Conservation (phyloP, 1,139 yeast genomes). For the Blastobotrys elegans region DNA sequence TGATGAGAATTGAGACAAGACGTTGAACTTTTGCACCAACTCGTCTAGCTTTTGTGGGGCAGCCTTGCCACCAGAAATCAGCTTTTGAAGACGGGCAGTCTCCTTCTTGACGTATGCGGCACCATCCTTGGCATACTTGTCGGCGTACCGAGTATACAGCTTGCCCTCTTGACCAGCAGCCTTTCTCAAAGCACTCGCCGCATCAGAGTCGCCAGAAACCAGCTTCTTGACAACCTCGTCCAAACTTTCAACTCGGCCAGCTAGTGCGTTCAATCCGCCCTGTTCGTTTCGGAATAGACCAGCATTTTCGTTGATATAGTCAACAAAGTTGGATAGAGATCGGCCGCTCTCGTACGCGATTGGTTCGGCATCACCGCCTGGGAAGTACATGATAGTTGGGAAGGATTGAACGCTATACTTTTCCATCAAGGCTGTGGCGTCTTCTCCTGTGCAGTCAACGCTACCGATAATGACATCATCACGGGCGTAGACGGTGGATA, state of each 20-base stretch:
- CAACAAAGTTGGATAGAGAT: constrained; percentile 41
- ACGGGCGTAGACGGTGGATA: constrained; percentile 46
- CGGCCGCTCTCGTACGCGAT: constrained; percentile 45
- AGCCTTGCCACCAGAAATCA: constrained; percentile 38
- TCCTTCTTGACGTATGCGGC: constrained; percentile 48
- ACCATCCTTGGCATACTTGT: constrained; percentile 47
- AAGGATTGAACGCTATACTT: constrained; percentile 43
- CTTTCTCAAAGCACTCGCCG: constrained; percentile 22
- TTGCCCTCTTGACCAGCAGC: constrained; percentile 28
- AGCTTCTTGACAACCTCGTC: constrained; percentile 33
- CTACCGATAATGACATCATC: constrained; percentile 47
- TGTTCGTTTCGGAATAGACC: constrained; percentile 49
- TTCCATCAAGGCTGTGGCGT: constrained; percentile 40
- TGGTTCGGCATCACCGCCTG: constrained; percentile 35
- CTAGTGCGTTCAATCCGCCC: constrained; percentile 48
- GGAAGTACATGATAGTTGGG: constrained; percentile 53
- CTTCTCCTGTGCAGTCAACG: constrained; percentile 45
- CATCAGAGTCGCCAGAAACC: constrained; percentile 12
- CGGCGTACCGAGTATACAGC: constrained; percentile 50
- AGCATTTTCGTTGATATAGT: constrained; percentile 47
- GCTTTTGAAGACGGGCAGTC: constrained; percentile 44
- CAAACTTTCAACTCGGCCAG: constrained; percentile 51
- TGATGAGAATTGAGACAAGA: constrained; percentile 25
- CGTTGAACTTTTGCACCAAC: constrained; percentile 31
- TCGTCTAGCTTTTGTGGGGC: constrained; percentile 33